Conservation (phyloP, 2,329 filamentous ascomycete genomes). For the Ceratocystis cubensis region DNA sequence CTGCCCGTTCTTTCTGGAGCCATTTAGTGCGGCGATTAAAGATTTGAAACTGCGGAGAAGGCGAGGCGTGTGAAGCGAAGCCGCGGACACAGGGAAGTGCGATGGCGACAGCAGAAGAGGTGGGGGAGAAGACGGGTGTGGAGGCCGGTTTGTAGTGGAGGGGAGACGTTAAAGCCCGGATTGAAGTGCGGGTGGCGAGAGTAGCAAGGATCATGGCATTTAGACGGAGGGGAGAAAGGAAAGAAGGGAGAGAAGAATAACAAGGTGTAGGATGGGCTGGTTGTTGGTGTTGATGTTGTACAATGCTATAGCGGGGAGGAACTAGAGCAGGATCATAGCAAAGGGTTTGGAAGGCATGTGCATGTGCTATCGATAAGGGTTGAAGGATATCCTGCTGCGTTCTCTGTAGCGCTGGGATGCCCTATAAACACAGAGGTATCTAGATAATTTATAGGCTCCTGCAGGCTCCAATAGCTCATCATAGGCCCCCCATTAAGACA, state of each 20-base stretch:
- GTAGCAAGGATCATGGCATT: conserved; percentile 12
- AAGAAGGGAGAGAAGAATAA: not conserved
- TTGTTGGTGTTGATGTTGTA: not conserved
- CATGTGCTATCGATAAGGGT: not conserved
- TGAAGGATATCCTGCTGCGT: not conserved
- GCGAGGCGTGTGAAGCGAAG: conserved; percentile 17
- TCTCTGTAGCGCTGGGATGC: not conserved
- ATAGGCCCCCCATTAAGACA: too few relatives aligned
- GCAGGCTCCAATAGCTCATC: too few relatives aligned
- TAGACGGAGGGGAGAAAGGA: not conserved
- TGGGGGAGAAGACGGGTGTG: not conserved
- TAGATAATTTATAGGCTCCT: too few relatives aligned
- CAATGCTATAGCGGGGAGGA: not conserved
- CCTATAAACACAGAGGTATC: not conserved
- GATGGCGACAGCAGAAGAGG: not conserved
- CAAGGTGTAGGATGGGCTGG: not conserved
- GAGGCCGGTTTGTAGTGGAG: not conserved
- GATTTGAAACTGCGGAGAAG: conserved; percentile 53
- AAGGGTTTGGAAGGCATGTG: not conserved
- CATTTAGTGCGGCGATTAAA: conserved; percentile 85
- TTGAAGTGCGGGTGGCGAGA: not conserved
- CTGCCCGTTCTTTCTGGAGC: conserved; percentile 81
- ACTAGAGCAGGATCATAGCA: not conserved
- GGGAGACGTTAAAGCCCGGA: not conserved
- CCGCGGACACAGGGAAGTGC: not conserved